Evolutionary conservation across 2,329 filamentous ascomycete species (phyloP), one percentile per base, ranked within the genome.

Genomic region (Plenodomus lindquistii): DNA sequence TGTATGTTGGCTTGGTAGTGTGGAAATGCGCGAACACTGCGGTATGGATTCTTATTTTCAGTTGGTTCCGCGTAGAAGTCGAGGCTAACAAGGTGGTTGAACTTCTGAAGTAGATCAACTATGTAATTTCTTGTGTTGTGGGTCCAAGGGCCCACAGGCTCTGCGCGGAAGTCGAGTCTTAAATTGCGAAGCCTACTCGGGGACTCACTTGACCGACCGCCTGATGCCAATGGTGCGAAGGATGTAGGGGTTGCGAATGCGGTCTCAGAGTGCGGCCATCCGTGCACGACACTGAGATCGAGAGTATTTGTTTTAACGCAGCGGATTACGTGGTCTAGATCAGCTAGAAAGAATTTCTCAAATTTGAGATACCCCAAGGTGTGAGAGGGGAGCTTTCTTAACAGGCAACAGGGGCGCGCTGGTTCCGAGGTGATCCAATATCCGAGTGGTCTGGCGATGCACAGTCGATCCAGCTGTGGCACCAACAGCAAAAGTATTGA

Each of bases 1-100:
- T 59, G 50, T 7, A 59, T 59, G 9, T 59, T 54, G 22, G 48
- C 42, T 20, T 59, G 55, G 11, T 54, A 50, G 3, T 48, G 43
- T 5, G 55, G 55, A 21, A 59, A 59, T 2, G 48, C 48, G 6
- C 50, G 44, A 1, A 56, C 42, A 19, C 53, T 54, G 1, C 44
- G 37, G 11, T 50, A 59, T 0, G 56, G 56, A 21, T 59, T 57
- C 24, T 59, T 59, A 2, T 38, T 34, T 3, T 31, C 41, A 0
- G 51, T 52, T 1, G 56, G 13, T 5, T 59, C 56, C n/a, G 50
- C 46, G 18, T 59, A 59, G 37, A 46, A 51, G 4, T 42, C 40
- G 1, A 59, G 46, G 10, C 42, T 45, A 16, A 40, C 19, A 1
- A 59, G 4, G 13, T 48, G 24, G 10, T 4, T 20, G 13, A 57